phyloP scores from a whole-genome alignment of 495 filamentous ascomycete species.

The Apiosordaria backusii region DNA sequence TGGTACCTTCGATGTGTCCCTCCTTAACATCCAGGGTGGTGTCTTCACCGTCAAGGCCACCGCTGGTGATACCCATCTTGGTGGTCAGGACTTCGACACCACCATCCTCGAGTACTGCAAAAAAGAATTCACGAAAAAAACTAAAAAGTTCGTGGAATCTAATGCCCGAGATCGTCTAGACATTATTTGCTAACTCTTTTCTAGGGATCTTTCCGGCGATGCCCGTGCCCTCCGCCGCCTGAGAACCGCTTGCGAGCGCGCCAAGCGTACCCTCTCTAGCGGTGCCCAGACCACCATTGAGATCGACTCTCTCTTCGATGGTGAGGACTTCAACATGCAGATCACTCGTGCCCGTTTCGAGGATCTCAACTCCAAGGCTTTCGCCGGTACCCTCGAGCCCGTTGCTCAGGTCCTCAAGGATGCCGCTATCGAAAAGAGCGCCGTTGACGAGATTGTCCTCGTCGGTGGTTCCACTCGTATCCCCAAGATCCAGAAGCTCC shows the following conservation, averaged over 20 bases:
- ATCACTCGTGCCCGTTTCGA: conserved; percentile 99
- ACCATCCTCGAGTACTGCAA: conserved; percentile 96
- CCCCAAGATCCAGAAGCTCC: conserved; percentile 96
- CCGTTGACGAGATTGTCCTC: conserved; percentile 95
- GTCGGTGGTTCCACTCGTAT: conserved; percentile 99
- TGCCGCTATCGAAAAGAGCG: conserved; percentile 88
- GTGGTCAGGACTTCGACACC: conserved; percentile 99
- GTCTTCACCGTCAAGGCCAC: conserved; percentile 99
- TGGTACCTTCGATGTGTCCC: conserved; percentile 99
- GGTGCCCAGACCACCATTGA: conserved; percentile 97
- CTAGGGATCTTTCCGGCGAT: conserved; percentile 68
- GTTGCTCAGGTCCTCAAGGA: conserved; percentile 99
- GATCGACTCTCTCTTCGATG: conserved; percentile 97
- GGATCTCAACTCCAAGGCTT: conserved; percentile 96
- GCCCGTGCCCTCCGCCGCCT: conserved; percentile 96
- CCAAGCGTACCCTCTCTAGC: conserved; percentile 96
- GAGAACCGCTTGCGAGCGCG: conserved; percentile 97
- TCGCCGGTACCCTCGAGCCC: conserved; percentile 93
- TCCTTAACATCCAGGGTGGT: conserved; percentile 97
- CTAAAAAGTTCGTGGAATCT: conserved; percentile 54
- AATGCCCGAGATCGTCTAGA: neutral
- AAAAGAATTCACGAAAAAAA: conserved; percentile 87
- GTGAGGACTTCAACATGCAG: conserved; percentile 96
- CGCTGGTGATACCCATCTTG: conserved; percentile 97
- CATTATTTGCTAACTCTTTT: too few relatives aligned